Base-by-base conservation (phyloP, 352 stramenopile genomes). In the Globisporangium acanthophoron region DNA sequence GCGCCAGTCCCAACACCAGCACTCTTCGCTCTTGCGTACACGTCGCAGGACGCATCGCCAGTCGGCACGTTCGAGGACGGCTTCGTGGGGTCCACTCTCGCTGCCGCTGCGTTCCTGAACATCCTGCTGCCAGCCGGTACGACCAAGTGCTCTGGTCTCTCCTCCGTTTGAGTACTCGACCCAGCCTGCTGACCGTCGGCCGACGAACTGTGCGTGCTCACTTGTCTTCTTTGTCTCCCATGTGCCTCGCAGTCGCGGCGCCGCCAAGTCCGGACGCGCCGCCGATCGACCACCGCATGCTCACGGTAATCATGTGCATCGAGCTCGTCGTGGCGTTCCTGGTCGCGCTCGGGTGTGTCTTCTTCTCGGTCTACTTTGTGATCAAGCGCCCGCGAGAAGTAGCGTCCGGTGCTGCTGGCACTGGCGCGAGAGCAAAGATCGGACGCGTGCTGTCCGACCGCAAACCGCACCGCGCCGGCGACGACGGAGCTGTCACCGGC, bases 341-440 rank as follows among this genome's bases (percentile, higher is more conserved):
- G 39, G 85, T 94, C 12, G 85, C 85, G 16, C 70, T 94, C 48
- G 75, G 80, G 12, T 94, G 85, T 54, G 83, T 94, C 39, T 69
- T 93, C 33, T 90, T 94, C 59, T 94, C 85, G 1, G 82, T 94
- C 11, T 94, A 94, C 61, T 94, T 94, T 65, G 83, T 94, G 33
- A 85, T 73, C 5, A 94, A 92, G 67, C 85, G 85, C 7, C 85
- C 85, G 16, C 80, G 76, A 18, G 73, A 85, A 24, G 65, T 35
- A 31, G 54, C 37, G 8, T 5, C 21, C 9, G 44, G 33, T 9
- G 33, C 44, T 39, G 29, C 16, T 43, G 31, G n/a, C n/a, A 18
- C 56, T 21, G 27, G 12, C 5, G 44, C 12, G 1, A 48, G 5
- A 24, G 21, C 1, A 15, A 62, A 15, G 35, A 29, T 62, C 18